Evolutionary conservation across 495 filamentous ascomycete species (phyloP).

Genomic region (Xanthoparmelia taractica): DNA sequence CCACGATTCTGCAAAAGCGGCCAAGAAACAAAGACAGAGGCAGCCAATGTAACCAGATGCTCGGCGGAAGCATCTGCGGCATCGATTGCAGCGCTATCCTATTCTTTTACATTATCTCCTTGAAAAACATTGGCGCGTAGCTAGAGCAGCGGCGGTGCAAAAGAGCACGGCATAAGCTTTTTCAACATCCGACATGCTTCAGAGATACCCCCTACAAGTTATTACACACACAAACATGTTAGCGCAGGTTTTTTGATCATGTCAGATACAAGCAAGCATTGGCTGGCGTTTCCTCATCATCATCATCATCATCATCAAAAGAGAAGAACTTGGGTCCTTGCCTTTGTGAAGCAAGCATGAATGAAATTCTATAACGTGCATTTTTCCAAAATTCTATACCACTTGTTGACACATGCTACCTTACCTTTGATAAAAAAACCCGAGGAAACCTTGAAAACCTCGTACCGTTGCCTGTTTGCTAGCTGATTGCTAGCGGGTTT

Average conservation of each 20-base stretch:
- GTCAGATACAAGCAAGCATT: not conserved
- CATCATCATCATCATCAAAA: no score
- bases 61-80: not conserved
- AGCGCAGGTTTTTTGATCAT: not conserved
- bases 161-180: not conserved
- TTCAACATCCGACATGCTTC: slow-evolving; percentile 5
- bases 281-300: not conserved
- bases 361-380: no score
- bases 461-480: no score
- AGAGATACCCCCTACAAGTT: slow-evolving; percentile 6
- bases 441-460: no score
- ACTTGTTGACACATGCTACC: no score
- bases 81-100: not conserved
- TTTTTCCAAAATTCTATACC: no score
- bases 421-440: no score
- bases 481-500: no score
- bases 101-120: slow-evolving; percentile 3
- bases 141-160: not conserved
- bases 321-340: no score
- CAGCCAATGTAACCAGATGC: not conserved
- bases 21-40: not conserved
- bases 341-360: no score
- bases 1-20: not conserved
- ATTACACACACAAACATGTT: not conserved
- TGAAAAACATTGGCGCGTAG: not conserved